Conservation (phyloP, 2,329 filamentous ascomycete genomes). For the Nigrospora sphaerica region DNA sequence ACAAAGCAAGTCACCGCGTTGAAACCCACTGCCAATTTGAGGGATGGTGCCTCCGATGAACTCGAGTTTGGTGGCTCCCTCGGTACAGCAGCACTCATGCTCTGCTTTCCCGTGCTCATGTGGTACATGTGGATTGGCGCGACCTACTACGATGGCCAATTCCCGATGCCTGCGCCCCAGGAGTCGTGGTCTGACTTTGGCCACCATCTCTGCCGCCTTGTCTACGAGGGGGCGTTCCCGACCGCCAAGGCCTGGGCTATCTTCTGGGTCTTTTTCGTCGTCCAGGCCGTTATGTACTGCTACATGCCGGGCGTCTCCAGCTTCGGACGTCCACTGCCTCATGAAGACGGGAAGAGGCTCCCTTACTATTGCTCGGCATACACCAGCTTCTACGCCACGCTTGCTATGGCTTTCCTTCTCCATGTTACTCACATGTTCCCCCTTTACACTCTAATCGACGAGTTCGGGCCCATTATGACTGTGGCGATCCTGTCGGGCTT, state of each 20-base stretch:
- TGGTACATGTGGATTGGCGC: constrained; percentile 99
- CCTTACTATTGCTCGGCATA: constrained; percentile 92
- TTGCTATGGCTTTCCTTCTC: constrained; percentile 58
- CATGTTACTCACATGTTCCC: constrained; percentile 83
- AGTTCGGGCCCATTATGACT: constrained; percentile 87
- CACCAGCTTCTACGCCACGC: constrained; percentile 79
- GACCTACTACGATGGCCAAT: constrained; percentile 79
- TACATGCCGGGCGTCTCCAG: constrained; percentile 79
- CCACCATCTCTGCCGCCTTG: constrained; percentile 60
- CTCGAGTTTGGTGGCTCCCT: constrained; percentile 82
- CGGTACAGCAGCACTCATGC: constrained; percentile 81
- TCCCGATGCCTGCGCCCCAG: constrained; percentile 61
- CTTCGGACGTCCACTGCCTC: constrained; percentile 80
- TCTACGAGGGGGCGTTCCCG: constrained; percentile 81
- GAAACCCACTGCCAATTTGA: background rate
- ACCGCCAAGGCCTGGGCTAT: constrained; percentile 77
- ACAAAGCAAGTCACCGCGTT: too few relatives aligned
- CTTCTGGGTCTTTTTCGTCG: constrained; percentile 89
- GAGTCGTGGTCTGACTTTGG: constrained; percentile 67
- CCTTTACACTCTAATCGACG: constrained; percentile 85
- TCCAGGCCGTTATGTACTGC: constrained; percentile 78
- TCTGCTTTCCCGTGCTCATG: constrained; percentile 86
- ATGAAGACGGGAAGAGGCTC: constrained; percentile 77
- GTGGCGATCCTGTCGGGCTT: constrained; percentile 94
- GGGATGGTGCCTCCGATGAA: constrained; percentile 36